Evolutionary conservation across 768 basidiomycete genomes (phyloP).

Genomic region (Boletus coccyginus): DNA sequence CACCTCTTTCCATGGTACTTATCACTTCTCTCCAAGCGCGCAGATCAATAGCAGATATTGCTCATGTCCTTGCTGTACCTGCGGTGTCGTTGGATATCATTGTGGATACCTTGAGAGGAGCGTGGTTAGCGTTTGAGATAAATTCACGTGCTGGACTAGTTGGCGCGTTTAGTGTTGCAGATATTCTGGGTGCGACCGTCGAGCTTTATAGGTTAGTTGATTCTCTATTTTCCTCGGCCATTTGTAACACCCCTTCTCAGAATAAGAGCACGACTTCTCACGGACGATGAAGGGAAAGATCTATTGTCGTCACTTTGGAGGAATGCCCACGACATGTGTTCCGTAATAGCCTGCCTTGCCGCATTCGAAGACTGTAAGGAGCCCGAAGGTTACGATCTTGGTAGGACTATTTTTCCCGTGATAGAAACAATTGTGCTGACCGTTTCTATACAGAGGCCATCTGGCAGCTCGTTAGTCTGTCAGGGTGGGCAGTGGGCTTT

Average conservation of each 20-base stretch:
- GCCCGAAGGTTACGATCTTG: conserved; percentile 58
- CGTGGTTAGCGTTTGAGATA: conserved; percentile 45
- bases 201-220: conserved; percentile 35
- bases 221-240: not conserved
- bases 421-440: conserved; percentile 5
- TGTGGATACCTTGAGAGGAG: conserved; percentile 45
- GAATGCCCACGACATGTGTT: conserved; percentile 65
- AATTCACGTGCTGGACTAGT: conserved; percentile 37
- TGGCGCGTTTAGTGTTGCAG: conserved; percentile 40
- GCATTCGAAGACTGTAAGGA: conserved; percentile 71
- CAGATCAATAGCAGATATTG: conserved; percentile 56
- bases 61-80: conserved; percentile 49
- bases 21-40: conserved; percentile 48
- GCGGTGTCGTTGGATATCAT: conserved; percentile 41
- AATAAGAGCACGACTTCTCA: conserved; percentile 28
- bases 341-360: conserved; percentile 53
- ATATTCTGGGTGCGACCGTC: conserved; percentile 48
- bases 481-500: conserved; percentile 59
- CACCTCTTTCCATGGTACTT: conserved; percentile 23
- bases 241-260: conserved; percentile 23
- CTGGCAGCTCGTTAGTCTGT: conserved; percentile 69
- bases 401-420: conserved; percentile 33
- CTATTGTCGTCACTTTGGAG: conserved; percentile 49
- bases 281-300: conserved; percentile 37
- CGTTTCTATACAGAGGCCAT: conserved; percentile 48